Evolutionary conservation across 106 monocot genomes (phyloP).

Genomic region (Agapanthus africanus): DNA sequence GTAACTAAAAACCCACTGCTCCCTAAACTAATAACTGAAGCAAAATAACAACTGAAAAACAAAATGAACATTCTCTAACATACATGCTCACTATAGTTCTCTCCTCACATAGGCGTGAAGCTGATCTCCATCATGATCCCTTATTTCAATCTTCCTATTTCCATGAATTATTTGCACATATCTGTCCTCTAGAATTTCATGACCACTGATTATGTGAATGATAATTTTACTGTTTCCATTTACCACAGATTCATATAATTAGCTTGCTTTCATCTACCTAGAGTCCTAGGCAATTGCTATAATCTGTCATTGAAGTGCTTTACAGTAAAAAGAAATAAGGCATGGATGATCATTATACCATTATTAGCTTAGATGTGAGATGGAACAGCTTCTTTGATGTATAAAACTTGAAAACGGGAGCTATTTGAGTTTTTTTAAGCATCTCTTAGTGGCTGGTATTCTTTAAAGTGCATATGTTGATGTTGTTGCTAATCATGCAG

Average conservation of each 20-base stretch:
- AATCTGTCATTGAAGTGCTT: neutral
- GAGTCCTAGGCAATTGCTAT: neutral
- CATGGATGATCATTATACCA: neutral
- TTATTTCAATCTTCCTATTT: neutral
- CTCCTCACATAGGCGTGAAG: too few species aligned
- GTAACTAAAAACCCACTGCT: too few species aligned
- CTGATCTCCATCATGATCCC: too few species aligned
- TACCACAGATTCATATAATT: neutral
- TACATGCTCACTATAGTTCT: too few species aligned
- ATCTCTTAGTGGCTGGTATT: neutral
- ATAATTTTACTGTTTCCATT: neutral
- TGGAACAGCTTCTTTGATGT: neutral
- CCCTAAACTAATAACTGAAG: too few species aligned
- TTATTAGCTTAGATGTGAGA: neutral
- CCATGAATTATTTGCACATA: neutral
- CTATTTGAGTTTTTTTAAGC: neutral
- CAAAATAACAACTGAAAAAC: too few species aligned
- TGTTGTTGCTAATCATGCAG: conserved; percentile 25
- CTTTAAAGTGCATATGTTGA: neutral
- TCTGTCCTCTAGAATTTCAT: neutral
- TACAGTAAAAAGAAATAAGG: neutral
- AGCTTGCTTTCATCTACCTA: neutral
- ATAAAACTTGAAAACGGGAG: neutral
- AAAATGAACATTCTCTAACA: too few species aligned
- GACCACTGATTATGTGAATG: neutral